Evolutionary conservation across 352 stramenopile species (phyloP).

Genomic region (Phytophthora citricola): DNA sequence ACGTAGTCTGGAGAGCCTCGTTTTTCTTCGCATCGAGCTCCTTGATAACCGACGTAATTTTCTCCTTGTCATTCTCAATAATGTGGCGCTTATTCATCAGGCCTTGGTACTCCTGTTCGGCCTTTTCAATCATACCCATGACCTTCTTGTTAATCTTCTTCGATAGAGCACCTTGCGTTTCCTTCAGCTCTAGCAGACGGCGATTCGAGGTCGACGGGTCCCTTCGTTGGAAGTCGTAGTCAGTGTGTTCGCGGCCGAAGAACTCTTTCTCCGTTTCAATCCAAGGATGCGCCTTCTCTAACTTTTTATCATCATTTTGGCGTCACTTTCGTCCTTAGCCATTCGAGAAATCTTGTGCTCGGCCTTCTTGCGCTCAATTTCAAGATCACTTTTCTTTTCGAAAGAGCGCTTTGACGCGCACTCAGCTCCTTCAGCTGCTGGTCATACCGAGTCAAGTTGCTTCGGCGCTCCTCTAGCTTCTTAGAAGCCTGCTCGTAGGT

Average conservation of each 20-base stretch:
- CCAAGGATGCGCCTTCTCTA: constrained; percentile 96
- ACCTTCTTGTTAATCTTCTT: constrained; percentile 99
- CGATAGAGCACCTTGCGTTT: constrained; percentile 92
- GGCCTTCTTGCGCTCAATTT: constrained; percentile 96
- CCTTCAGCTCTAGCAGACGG: constrained; percentile 92
- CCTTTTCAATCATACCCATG: constrained; percentile 99
- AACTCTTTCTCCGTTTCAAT: constrained; percentile 97
- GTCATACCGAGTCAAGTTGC: constrained; percentile 86
- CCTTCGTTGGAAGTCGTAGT: constrained; percentile 97
- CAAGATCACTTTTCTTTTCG: constrained; percentile 89
- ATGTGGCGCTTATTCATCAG: constrained; percentile 98
- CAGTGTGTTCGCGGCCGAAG: constrained; percentile 96
- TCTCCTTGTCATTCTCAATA: constrained; percentile 99
- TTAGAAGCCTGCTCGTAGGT: constrained; percentile 66
- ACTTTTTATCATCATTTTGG: constrained; percentile 90
- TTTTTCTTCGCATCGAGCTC: constrained; percentile 99
- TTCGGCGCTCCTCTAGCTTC: constrained; percentile 74
- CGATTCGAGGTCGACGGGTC: constrained; percentile 88
- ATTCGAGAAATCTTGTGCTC: constrained; percentile 93
- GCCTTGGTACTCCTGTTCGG: constrained; percentile 98
- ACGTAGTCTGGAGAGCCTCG: constrained; percentile 96
- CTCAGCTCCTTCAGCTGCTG: constrained; percentile 92
- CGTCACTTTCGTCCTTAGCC: constrained; percentile 93
- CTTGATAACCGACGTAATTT: constrained; percentile 99
- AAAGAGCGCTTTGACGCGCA: constrained; percentile 74